Percentiles rank a stretch among this genome's conserved stretches.
These are phyloP conservation scores for Iberis amara DNA, from an alignment of 441 rosid genomes.

Conservation along the genomic window DNA sequence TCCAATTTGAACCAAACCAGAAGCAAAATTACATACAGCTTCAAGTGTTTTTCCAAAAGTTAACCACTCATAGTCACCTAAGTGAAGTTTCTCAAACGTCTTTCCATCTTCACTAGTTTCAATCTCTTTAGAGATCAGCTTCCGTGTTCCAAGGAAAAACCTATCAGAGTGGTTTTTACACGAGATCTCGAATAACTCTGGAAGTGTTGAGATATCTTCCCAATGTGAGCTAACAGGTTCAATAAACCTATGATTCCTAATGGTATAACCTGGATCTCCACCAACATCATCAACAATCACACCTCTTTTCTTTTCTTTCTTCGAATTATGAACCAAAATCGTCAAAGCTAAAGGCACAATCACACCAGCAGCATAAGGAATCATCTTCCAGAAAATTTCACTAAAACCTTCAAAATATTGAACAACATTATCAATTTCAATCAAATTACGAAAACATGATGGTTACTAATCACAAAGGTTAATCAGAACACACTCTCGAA, in stretches of 20 bases:
- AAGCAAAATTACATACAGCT: conserved; percentile 64
- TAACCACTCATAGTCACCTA: conserved; percentile 89
- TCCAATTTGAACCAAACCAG: conserved; percentile 74
- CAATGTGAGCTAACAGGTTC: conserved; percentile 64
- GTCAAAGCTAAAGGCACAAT: conserved; percentile 72
- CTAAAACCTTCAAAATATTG: neutral
- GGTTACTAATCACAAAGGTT: no score
- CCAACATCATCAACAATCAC: conserved; percentile 71
- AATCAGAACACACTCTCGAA: neutral
- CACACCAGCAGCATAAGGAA: conserved; percentile 62
- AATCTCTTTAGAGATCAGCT: conserved; percentile 55
- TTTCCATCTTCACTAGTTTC: conserved; percentile 59
- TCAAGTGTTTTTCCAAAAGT: conserved; percentile 58
- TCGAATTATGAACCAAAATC: conserved; percentile 53
- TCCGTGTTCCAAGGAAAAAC: conserved; percentile 70
- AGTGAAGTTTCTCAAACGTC: conserved; percentile 83
- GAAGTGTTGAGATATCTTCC: conserved; percentile 76
- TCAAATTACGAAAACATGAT: neutral
- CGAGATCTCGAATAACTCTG: conserved; percentile 80
- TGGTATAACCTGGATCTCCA: conserved; percentile 73
- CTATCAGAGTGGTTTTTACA: conserved; percentile 54
- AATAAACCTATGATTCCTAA: conserved; percentile 51
- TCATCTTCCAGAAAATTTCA: conserved; percentile 40
- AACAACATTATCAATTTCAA: neutral
- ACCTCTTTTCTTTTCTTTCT: conserved; percentile 68